Evolutionary conservation across 2,329 filamentous ascomycete genomes (phyloP).

Genomic region (Thermomyces lanuginosus): DNA sequence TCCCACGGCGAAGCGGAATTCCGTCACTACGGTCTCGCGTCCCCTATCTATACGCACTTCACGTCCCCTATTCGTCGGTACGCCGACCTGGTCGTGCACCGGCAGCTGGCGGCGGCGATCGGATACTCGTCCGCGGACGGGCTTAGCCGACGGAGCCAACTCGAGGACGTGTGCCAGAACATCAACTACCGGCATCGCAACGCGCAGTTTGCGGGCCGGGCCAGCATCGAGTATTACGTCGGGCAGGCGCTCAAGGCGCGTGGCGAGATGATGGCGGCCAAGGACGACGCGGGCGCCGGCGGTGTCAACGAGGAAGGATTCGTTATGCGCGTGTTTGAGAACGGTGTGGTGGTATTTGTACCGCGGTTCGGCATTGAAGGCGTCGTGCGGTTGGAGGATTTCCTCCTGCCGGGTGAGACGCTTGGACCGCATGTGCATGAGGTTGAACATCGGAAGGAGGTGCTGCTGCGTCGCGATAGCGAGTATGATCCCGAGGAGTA

Average conservation of each 20-base stretch:
- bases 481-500: constrained; percentile 79
- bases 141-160: constrained; percentile 62
- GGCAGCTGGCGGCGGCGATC: constrained; percentile 89
- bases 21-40: constrained; percentile 89
- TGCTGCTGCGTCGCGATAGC: constrained; percentile 44
- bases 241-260: constrained; percentile 80
- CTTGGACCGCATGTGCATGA: constrained; percentile 12
- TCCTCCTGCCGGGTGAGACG: constrained; percentile 48
- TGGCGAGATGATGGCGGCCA: constrained; percentile 28
- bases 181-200: constrained; percentile 97
- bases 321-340: constrained; percentile 92
- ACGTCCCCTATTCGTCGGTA: constrained; percentile 94
- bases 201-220: constrained; percentile 84
- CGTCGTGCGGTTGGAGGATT: constrained; percentile 68
- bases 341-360: constrained; percentile 92
- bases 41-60: constrained; percentile 97
- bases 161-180: constrained; percentile 92
- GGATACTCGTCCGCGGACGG: constrained; percentile 72
- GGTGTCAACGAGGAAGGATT: constrained; percentile 73
- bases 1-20: constrained; percentile 88
- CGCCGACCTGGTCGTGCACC: constrained; percentile 85
- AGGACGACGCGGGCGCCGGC: constrained; percentile 16
- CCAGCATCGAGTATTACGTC: constrained; percentile 94
- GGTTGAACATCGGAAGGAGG: constrained; percentile 17
- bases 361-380: constrained; percentile 92